Conservation (phyloP, 208 protist genomes). For the Herpetomonas samuelpessoai region DNA sequence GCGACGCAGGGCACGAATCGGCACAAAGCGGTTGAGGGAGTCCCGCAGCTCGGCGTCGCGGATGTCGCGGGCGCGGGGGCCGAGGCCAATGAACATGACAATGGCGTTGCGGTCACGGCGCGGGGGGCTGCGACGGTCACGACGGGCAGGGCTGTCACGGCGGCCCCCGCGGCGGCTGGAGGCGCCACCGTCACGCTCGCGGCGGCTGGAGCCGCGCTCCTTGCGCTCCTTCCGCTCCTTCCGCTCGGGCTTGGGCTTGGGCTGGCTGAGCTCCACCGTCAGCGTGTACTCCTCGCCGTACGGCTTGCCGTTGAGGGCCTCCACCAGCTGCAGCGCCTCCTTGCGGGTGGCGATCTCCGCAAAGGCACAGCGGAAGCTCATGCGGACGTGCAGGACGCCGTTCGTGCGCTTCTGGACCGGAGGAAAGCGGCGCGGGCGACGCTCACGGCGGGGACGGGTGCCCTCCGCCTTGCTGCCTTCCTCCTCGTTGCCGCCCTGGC, state of each 20-base stretch:
- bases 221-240: constrained; percentile 17
- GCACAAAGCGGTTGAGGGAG: constrained; percentile 34
- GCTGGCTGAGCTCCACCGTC: constrained; percentile 51
- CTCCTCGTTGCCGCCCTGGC: background rate
- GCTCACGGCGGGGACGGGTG: background rate
- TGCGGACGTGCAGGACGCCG: constrained; percentile 24
- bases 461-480: background rate
- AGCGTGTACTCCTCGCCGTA: constrained; percentile 45
- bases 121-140: background rate
- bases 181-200: constrained; percentile 1
- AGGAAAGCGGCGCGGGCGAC: background rate
- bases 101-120: background rate
- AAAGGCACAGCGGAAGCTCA: constrained; percentile 76
- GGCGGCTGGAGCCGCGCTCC: background rate
- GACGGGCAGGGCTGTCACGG: background rate
- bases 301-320: constrained; percentile 32
- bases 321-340: constrained; percentile 49
- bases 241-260: constrained; percentile 21
- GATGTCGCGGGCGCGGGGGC: constrained; percentile 37
- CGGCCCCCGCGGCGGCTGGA: constrained; percentile 3
- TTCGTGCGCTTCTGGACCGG: background rate
- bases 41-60: constrained; percentile 25
- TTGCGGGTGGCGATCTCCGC: constrained; percentile 45
- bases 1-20: constrained; percentile 45
- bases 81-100: constrained; percentile 56